Percentiles rank a stretch among this genome's conserved stretches.
These are phyloP conservation scores for Wilcoxina mikolae DNA, from an alignment of 495 filamentous ascomycete genomes.

Conservation along the genomic window DNA sequence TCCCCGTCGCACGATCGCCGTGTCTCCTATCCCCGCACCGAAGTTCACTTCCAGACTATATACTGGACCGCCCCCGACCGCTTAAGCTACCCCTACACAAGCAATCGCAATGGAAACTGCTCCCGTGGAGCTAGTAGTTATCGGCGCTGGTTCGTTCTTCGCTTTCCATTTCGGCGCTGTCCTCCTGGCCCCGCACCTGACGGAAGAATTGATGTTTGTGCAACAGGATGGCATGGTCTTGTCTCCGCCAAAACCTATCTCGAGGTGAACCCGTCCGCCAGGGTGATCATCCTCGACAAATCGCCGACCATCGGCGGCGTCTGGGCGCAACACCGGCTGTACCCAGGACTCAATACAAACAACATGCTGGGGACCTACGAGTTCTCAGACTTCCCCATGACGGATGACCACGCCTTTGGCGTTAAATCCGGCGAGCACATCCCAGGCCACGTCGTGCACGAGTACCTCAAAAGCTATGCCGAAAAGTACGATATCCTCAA, in stretches of 20 bases:
- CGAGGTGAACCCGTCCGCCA: constrained; percentile 38
- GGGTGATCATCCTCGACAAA: constrained; percentile 41
- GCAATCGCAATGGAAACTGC: not conserved
- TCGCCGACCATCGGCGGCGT: constrained; percentile 49
- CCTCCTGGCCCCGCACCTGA: not conserved
- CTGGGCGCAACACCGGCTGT: constrained; percentile 51
- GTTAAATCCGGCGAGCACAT: constrained; percentile 52
- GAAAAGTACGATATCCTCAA: constrained; percentile 42
- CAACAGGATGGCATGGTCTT: constrained; percentile 45
- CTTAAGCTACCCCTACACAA: not conserved
- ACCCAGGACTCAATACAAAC: constrained; percentile 53
- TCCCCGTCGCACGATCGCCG: too few relatives aligned
- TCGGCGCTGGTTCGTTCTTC: constrained; percentile 34
- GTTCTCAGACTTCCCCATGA: constrained; percentile 60
- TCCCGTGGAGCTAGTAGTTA: constrained; percentile 31
- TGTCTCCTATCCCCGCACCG: too few relatives aligned
- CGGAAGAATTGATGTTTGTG: not conserved
- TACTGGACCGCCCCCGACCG: too few relatives aligned
- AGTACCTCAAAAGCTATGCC: constrained; percentile 51
- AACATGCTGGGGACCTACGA: constrained; percentile 52
- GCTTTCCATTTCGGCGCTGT: not conserved
- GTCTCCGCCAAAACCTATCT: constrained; percentile 45
- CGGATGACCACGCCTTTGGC: constrained; percentile 36
- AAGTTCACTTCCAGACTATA: not conserved
- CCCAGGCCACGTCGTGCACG: constrained; percentile 47